Evolutionary conservation across 2,329 filamentous ascomycete species (phyloP), one percentile per base, ranked within the genome.

Genomic region (Plenodomus lindquistii): DNA sequence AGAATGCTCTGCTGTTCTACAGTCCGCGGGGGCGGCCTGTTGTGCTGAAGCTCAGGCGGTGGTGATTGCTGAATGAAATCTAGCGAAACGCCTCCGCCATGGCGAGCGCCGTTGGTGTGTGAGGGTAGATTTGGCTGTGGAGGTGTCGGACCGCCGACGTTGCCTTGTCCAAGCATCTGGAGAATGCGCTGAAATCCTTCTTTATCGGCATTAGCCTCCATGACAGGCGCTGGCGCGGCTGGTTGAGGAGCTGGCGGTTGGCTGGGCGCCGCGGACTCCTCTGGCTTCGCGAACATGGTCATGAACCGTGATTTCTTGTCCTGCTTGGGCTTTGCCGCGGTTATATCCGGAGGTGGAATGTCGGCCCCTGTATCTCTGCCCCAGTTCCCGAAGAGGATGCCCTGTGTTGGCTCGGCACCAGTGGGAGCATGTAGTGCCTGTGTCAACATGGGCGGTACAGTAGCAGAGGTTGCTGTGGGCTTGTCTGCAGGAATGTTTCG

Each of bases 161-260:
- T 70, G 31, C 61, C 57, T 39, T 77, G 76, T 41, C 91, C 87
- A 35, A 96, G 82, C 80, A 96, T 95, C 59, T 88, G 83, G 29
- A 96, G 77, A 38, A 97, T 82, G 37, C 86, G 83, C 57, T 91
- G 84, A 72, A 97, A 96, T 1, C 91, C 92, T 69, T 91, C 88
- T 71, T 91, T 90, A 64, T 96, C 92, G 53, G 85, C 84, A 5
- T 71, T 78, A 73, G 78, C 75, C 17, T 73, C 71, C 44, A 71
- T 68, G 9, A 65, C 53, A 44, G 60, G 61, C 37, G 49, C 65
- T 44, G 70, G 57, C 9, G 59, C 60, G 11, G 59, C 54, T 29
- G 63, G 52, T 17, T 48, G 41, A 17, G 60, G 52, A 8, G 40
- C 42, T 9, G 54, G 42, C 15, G 56, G 47, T 16, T 58, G 60